Base-by-base conservation (phyloP, 2,329 filamentous ascomycete species). In the Acephala macrosclerotiorum region DNA sequence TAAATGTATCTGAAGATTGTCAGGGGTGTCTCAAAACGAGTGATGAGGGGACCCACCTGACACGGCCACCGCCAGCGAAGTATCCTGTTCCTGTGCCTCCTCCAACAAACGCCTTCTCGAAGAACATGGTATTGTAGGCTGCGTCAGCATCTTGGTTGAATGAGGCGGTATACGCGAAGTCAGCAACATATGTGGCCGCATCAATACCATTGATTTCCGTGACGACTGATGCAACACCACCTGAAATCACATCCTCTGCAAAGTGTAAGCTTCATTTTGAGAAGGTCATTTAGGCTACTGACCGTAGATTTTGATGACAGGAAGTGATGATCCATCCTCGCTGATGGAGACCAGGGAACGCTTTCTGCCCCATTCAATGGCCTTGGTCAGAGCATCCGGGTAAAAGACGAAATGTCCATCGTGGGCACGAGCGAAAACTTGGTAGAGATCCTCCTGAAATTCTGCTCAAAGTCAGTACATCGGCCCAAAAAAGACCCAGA, bases 381-480 rank as follows among this genome's bases (percentile, higher is more conserved):
- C 80, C 49, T 80, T 82, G 16, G 74, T 70, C 9, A 88, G 80
- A 4, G 83, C 78, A 68, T 87, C 84, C 2, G 85, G 84, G 16
- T 82, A 77, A 72, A 83, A 88, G 1, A 80, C 77, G 59, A 90
- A 88, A 72, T 92, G 90, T 0, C 88, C 87, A 73, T 92, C 89
- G 70, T 91, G 87, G 3, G 86, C 84, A 1, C 79, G 80, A 26
- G 81, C 80, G 40, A 88, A 79, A 8, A 86, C 76, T 40, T 80
- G 76, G 64, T 85, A 84, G 2, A 92, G 78, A 33, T 85, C 84
- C 8, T 78, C 67, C 60, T 66, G 64, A 33, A 65, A 67, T 7
- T 78, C 68, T 63, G 58, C 35, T 36, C 1, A 20, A 29, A 51
- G 38, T 63, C 29, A 63, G 60, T 22, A 45, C 29, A 14, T 59